A percentile compares a stretch with the other conserved stretches of the same genome.
Conservation (phyloP, 768 basidiomycete genomes). For the Boletus vinaceobasis region DNA sequence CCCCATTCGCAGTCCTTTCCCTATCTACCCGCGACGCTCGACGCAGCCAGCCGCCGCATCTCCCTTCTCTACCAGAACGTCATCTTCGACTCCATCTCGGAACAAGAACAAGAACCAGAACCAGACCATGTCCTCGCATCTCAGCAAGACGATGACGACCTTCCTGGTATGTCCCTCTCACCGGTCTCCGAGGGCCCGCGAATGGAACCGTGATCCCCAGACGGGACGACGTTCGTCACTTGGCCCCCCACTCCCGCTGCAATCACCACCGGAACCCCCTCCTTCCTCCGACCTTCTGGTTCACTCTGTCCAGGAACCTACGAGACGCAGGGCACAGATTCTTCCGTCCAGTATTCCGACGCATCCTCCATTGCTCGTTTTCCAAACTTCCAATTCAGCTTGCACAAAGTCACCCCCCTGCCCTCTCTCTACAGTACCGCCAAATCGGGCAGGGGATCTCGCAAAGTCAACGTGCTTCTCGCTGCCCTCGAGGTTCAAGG, state of each 20-base stretch:
- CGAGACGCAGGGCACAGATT: slow-evolving; percentile 42
- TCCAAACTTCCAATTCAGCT: slow-evolving; percentile 69
- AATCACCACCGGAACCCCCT: slow-evolving; percentile 20
- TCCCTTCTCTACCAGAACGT: slow-evolving; percentile 68
- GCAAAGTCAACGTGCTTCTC: slow-evolving; percentile 57
- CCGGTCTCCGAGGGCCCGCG: slow-evolving; percentile 4
- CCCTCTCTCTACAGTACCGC: slow-evolving; percentile 33
- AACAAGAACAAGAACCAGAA: slow-evolving; percentile 22
- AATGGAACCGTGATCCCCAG: slow-evolving; percentile 22
- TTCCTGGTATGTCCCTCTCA: slow-evolving; percentile 12
- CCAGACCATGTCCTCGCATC: slow-evolving; percentile 20
- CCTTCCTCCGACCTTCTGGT: slow-evolving; percentile 28
- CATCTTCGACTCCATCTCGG: slow-evolving; percentile 54
- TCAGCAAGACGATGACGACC: slow-evolving; percentile 20
- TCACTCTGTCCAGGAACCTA: slow-evolving; percentile 28
- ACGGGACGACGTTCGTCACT: slow-evolving; percentile 49
- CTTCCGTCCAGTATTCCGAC: slow-evolving; percentile 57
- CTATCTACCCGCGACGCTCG: slow-evolving; percentile 54
- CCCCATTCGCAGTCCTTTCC: not conserved
- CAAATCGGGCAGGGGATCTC: slow-evolving; percentile 35
- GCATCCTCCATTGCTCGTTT: slow-evolving; percentile 71
- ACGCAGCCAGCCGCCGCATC: slow-evolving; percentile 65
- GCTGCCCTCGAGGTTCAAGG: slow-evolving; percentile 76
- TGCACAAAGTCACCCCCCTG: slow-evolving; percentile 56
- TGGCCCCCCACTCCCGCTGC: slow-evolving; percentile 52